Base-by-base conservation (phyloP, 768 basidiomycete genomes). In the Panaeolus papilionaceus region DNA sequence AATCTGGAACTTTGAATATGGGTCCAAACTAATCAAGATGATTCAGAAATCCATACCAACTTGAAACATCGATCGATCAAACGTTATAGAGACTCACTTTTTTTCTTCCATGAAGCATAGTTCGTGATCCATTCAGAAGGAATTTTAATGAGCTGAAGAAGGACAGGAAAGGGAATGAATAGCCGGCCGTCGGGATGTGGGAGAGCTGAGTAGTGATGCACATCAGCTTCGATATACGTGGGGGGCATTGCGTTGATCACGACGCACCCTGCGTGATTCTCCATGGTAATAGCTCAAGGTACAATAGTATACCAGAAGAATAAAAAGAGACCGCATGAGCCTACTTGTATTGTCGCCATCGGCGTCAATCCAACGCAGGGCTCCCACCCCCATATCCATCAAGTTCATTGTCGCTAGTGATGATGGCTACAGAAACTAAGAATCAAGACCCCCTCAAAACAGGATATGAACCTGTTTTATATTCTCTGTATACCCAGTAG, bases 171-270 rank as follows among this genome's bases (percentile, higher is more conserved):
- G 78, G 73, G 26, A 73, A 73, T 14, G 78, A 75, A 20, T 71
- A 76, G 2, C 82, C 83, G 18, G 80, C 70, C 11, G 80, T 75
- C 11, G 81, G 82, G 40, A 84, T 80, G 14, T 70, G 71, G 26
- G 64, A 51, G 6, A 76, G 66, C 72, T 33, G 33, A 33, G 2
- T 74, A 37, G 9, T 5, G 33, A 16, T 10, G 8, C 26, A 12
- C 9, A 51, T 51, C 9, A 51, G 47, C 47, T 6, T 7, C 12
- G 20, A 26, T 4, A 51, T 10, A 14, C 20, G 33, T 33, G 5
- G 11, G 10, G 5, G 12, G 23, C 9, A 20, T 11, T 51, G 47
- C 20, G 12, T 23, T 26, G 18, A 16, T 14, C 20, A 7, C 33
- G 5, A 51, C 47, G 4, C 18, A 51, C 47, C 47, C 12, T 51